These are phyloP conservation scores for Petasospora rhodanensis DNA, from an alignment of 1,139 yeast genomes.

Conservation along the genomic window DNA sequence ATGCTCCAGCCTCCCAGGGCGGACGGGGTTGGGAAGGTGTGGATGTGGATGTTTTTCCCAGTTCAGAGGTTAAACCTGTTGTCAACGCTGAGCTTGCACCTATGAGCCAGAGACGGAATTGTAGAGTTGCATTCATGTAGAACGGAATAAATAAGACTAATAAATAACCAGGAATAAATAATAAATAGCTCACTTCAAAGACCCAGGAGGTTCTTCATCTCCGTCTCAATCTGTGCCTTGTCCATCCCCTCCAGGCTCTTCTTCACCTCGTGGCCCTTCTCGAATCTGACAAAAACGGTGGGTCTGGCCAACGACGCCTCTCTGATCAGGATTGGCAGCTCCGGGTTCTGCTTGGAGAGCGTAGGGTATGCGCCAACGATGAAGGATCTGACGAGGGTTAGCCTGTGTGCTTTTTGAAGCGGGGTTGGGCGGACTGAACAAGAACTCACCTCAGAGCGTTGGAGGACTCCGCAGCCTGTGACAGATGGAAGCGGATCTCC, in stretches of 20 bases:
- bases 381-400: slow-evolving; percentile 19
- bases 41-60: no score
- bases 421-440: not conserved
- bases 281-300: slow-evolving; percentile 21
- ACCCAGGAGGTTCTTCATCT: slow-evolving; percentile 17
- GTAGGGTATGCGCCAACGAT: slow-evolving; percentile 19
- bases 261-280: slow-evolving; percentile 21
- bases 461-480: slow-evolving; percentile 20
- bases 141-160: no score
- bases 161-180: no score
- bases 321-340: slow-evolving; percentile 22
- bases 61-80: no score
- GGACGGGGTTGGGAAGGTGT: no score
- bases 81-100: no score
- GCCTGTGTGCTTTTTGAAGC: slow-evolving; percentile 6
- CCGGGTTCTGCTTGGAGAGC: slow-evolving; percentile 18
- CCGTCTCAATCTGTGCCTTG: slow-evolving; percentile 18
- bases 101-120: no score
- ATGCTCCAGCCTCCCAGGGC: no score
- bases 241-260: slow-evolving; percentile 18
- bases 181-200: slow-evolving; percentile 2
- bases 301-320: slow-evolving; percentile 21
- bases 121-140: no score
- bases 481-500: slow-evolving; percentile 24
- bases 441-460: slow-evolving; percentile 19